Base-by-base conservation (phyloP, 2,329 filamentous ascomycete genomes). In the Trichoderma sp. region DNA sequence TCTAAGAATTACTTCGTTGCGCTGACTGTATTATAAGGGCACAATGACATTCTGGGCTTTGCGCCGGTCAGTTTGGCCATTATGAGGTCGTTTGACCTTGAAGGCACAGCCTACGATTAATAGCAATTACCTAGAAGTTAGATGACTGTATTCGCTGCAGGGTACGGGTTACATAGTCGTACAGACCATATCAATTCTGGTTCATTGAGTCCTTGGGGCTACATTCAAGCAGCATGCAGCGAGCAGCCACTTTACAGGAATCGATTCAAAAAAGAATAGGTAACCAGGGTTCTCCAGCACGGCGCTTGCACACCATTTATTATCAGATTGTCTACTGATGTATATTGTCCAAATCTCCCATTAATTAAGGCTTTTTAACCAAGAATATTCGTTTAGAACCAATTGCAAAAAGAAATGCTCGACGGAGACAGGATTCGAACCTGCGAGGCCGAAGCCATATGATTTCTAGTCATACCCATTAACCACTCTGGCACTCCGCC, bases 1-100 rank as follows among this genome's bases (percentile, higher is more conserved):
- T 22, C 7, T n/a, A 27, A 27, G 15, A 25, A 39, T 22, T 42
- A 4, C 29, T 4, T 9, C 5, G 3, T 29, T n/a, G 19, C 39
- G 42, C 56, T 56, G 35, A 60, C 22, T 42, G 1, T 19, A 35
- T 5, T 8, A 50, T 1, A 66, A 91, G 89, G 88, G 6, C 91
- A 94, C 75, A 93, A 92, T 74, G 81, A 86, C 60, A 83, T 93
- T 45, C 84, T 92, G 76, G 86, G 86, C 7, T 90, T 87, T 74
- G 84, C 88, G 1, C 84, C 88, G 4, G 86, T 92, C 17, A 77
- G 85, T 9, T 78, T 91, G 45, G 90, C 89, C 2, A 83, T 92
- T 0, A 84, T 89, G 81, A 84, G 89, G 68, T 86, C 86, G 1
- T 92, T 92, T 76, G 86, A 85, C 64, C 72, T 76, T 58, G 67